A percentile compares a stretch with the other conserved stretches of the same genome.
Evolutionary conservation across 345 rosid species (phyloP).

Genomic region (Rhizophora mangle): DNA sequence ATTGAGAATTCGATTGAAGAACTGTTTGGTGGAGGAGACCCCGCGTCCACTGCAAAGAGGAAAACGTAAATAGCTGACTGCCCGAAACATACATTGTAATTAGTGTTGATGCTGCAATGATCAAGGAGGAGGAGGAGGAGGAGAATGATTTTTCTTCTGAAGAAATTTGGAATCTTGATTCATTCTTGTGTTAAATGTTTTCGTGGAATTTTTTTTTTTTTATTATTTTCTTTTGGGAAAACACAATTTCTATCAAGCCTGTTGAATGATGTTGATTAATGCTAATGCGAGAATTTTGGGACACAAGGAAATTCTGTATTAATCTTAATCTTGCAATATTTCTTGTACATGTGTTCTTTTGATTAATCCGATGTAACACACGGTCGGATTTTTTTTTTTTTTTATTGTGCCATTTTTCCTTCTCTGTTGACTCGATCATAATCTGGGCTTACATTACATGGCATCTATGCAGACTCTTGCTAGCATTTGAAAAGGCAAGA

Average conservation of each 20-base stretch:
- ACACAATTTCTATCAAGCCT: background rate
- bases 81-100: background rate
- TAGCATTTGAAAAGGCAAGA: background rate
- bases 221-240: background rate
- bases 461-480: background rate
- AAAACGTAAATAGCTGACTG: background rate
- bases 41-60: background rate
- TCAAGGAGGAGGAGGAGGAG: background rate
- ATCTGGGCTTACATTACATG: background rate
- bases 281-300: background rate
- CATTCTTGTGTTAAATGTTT: background rate
- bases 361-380: no score
- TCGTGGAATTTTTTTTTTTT: background rate
- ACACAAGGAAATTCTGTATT: background rate
- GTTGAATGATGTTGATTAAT: background rate
- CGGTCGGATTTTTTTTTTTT: no score
- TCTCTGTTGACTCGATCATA: no score
- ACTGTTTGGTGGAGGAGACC: conserved; percentile 1
- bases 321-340: background rate
- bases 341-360: no score
- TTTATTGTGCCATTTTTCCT: no score
- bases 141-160: background rate
- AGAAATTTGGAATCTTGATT: background rate
- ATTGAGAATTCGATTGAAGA: conserved; percentile 4
- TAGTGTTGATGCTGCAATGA: background rate